phyloP scores from a whole-genome alignment of 305 asterid genomes.

The Fraxinus xanthoxyloides region DNA sequence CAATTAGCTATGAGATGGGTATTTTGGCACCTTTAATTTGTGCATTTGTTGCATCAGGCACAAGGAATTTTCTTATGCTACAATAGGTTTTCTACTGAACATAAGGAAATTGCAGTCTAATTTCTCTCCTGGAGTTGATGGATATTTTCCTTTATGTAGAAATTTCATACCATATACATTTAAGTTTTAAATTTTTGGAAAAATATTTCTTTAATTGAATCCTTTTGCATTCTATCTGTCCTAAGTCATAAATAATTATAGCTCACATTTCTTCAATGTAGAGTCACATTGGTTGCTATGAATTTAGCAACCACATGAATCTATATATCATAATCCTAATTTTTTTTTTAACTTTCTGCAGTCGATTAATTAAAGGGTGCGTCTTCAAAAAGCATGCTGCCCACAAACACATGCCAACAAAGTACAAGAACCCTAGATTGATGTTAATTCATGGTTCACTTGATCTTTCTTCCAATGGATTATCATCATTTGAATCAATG shows the following conservation, averaged over 20 bases:
- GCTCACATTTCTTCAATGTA: background rate
- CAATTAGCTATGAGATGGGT: background rate
- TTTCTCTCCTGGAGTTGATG: background rate
- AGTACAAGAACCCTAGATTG: conserved; percentile 73
- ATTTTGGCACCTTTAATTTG: background rate
- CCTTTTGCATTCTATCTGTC: background rate
- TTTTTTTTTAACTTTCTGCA: conserved; percentile 27
- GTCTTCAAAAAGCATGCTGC: conserved; percentile 97
- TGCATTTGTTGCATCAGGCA: background rate
- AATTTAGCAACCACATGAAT: conserved; percentile 14
- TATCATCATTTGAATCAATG: conserved; percentile 80
- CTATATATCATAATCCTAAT: conserved; percentile 6
- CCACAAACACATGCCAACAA: conserved; percentile 91
- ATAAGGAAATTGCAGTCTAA: background rate
- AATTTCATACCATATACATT: background rate
- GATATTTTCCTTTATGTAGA: background rate
- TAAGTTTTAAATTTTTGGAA: background rate
- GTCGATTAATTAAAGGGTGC: conserved; percentile 76
- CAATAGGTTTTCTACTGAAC: conserved; percentile 7
- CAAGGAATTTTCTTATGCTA: background rate
- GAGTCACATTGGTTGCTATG: background rate
- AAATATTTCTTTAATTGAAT: background rate
- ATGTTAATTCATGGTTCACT: conserved; percentile 79
- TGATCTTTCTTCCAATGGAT: conserved; percentile 76
- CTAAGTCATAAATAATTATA: background rate